A percentile compares a stretch with the other conserved stretches of the same genome.
phyloP scores from a whole-genome alignment of 2,329 filamentous ascomycete species.

The Scedosporium aurantiacum region DNA sequence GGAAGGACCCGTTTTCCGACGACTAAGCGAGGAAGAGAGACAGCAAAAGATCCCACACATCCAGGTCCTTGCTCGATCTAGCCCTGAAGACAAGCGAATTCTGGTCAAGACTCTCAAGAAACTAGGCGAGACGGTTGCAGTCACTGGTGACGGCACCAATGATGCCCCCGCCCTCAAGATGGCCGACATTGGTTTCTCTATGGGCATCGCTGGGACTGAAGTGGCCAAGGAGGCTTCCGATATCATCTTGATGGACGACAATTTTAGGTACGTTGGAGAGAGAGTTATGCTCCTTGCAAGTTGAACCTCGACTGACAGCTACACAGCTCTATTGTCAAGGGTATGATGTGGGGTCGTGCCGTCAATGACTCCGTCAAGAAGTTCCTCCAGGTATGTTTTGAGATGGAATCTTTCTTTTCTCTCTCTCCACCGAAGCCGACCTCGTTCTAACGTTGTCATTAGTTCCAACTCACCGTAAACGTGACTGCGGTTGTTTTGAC shows the following conservation, averaged over 20 bases:
- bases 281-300: not conserved
- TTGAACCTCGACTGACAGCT: not conserved
- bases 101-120: conserved; percentile 49
- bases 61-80: conserved; percentile 54
- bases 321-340: conserved; percentile 37
- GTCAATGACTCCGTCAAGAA: conserved; percentile 55
- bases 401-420: not conserved
- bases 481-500: conserved; percentile 50
- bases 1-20: conserved; percentile 58
- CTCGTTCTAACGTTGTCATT: conserved; percentile 6
- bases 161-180: conserved; percentile 50
- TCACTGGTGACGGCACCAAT: conserved; percentile 53
- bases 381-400: conserved; percentile 41
- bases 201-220: conserved; percentile 52
- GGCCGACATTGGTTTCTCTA: conserved; percentile 52
- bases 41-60: conserved; percentile 45
- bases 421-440: not conserved
- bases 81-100: conserved; percentile 55
- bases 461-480: conserved; percentile 53
- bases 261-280: conserved; percentile 22
- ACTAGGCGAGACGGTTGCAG: conserved; percentile 46
- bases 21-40: conserved; percentile 48
- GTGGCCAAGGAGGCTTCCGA: conserved; percentile 53
- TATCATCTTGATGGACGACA: conserved; percentile 52
- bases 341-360: conserved; percentile 50